These are phyloP conservation scores for Agaricus blazei DNA, from an alignment of 768 basidiomycete genomes.

Conservation along the genomic window DNA sequence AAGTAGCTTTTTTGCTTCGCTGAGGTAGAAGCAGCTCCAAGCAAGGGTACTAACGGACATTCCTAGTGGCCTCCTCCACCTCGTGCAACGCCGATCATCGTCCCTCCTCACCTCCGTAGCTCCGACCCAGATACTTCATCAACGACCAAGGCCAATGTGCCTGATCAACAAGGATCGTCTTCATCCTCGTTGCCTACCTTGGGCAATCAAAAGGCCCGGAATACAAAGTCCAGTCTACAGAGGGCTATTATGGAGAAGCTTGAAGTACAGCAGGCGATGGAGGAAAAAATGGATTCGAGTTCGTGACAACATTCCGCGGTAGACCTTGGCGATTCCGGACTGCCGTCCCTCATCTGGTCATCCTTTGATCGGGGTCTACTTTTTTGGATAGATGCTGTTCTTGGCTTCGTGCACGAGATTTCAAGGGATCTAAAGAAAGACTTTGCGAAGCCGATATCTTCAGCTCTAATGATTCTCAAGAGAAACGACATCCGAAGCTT, in stretches of 20 bases:
- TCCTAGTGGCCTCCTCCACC: conserved; percentile 81
- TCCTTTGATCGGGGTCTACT: no score
- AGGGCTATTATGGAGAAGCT: conserved; percentile 70
- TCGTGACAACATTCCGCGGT: neutral
- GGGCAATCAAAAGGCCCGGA: conserved; percentile 26
- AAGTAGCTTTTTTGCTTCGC: conserved; percentile 22
- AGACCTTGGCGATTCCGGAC: no score
- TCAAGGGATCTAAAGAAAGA: no score
- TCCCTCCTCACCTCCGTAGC: conserved; percentile 56
- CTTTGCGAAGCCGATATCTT: no score
- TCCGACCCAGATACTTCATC: conserved; percentile 11
- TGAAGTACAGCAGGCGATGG: conserved; percentile 70
- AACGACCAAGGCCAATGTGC: conserved; percentile 12
- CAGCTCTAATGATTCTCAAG: no score
- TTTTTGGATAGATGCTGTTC: no score
- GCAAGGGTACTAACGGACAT: neutral
- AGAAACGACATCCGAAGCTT: no score
- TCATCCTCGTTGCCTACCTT: conserved; percentile 2
- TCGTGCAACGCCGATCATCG: conserved; percentile 70
- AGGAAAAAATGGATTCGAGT: conserved; percentile 27
- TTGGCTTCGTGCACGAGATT: no score
- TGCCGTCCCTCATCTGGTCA: no score
- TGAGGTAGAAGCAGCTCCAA: neutral
- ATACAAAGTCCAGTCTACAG: conserved; percentile 59
- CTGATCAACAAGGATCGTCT: neutral